Conservation (phyloP, 768 basidiomycete species). For the Lactarius hengduanensis region DNA sequence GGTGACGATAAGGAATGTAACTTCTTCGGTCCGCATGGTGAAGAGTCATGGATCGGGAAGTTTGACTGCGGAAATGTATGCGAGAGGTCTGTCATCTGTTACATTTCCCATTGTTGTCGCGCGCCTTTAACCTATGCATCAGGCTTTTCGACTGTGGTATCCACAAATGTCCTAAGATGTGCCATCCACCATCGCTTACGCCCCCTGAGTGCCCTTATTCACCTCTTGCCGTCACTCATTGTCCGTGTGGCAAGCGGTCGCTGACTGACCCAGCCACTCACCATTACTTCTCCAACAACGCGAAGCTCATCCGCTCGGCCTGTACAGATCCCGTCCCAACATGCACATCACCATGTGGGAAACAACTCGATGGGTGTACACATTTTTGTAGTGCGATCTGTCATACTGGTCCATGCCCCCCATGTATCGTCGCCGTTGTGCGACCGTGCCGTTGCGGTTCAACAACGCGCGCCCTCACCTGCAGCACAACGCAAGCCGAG, state of each 20-base stretch:
- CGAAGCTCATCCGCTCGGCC: conserved; percentile 39
- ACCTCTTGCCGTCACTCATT: conserved; percentile 63
- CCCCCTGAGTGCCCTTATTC: conserved; percentile 70
- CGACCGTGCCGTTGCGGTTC: conserved; percentile 87
- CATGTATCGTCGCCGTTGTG: conserved; percentile 67
- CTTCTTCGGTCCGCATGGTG: conserved; percentile 38
- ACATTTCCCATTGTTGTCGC: conserved; percentile 5
- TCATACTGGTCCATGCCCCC: conserved; percentile 77
- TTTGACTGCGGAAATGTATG: conserved; percentile 63
- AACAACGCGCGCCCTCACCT: conserved; percentile 54
- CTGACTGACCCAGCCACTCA: conserved; percentile 42
- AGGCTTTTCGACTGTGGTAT: conserved; percentile 73
- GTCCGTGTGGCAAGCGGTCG: conserved; percentile 76
- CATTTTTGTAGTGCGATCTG: conserved; percentile 73
- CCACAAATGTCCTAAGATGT: conserved; percentile 71
- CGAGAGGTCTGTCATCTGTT: conserved; percentile 43
- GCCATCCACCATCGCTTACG: conserved; percentile 67
- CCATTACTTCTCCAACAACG: conserved; percentile 38
- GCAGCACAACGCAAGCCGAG: conserved; percentile 46
- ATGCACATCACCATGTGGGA: conserved; percentile 67
- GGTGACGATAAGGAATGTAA: conserved; percentile 46
- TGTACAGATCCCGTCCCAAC: conserved; percentile 83
- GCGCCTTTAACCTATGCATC: conserved; percentile 10
- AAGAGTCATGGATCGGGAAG: conserved; percentile 62
- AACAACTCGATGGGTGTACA: conserved; percentile 59